Evolutionary conservation across 371 early-diverging fungal genomes (phyloP).

Genomic region (Gilbertella persicaria): DNA sequence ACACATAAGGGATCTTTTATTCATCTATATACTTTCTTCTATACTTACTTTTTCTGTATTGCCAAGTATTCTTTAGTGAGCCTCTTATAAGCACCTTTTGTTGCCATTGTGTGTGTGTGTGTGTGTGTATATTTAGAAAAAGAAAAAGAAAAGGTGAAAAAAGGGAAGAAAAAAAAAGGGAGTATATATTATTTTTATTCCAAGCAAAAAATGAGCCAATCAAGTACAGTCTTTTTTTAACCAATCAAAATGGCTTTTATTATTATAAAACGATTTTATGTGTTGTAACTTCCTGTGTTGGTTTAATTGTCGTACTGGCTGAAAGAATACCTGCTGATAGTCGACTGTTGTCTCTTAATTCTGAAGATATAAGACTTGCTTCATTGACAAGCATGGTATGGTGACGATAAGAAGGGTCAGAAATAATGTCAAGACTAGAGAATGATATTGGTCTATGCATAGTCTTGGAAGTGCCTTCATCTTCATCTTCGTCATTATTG

Average conservation of each 20-base stretch:
- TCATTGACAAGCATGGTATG: neutral
- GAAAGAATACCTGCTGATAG: neutral
- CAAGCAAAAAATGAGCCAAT: neutral
- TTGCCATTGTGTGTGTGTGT: conserved; percentile 83
- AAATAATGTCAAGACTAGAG: neutral
- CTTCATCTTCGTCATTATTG: neutral
- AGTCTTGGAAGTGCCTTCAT: neutral
- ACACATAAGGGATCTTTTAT: conserved; percentile 10
- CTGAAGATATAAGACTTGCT: neutral
- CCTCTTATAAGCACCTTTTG: conserved; percentile 84
- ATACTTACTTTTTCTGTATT: conserved; percentile 61
- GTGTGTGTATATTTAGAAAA: neutral
- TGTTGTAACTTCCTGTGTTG: neutral
- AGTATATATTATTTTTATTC: neutral
- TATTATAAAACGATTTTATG: neutral
- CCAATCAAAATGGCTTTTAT: neutral
- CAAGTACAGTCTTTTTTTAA: neutral
- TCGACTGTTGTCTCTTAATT: too few species aligned
- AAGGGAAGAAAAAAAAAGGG: conserved; percentile 7
- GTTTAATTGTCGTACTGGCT: neutral
- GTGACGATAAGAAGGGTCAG: neutral
- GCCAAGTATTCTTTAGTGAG: conserved; percentile 90
- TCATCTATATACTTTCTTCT: neutral
- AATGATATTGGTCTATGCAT: neutral
- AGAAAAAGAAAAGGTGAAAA: conserved; percentile 1